Base-by-base conservation (phyloP, 2,329 filamentous ascomycete species). In the Penicillium sp. region DNA sequence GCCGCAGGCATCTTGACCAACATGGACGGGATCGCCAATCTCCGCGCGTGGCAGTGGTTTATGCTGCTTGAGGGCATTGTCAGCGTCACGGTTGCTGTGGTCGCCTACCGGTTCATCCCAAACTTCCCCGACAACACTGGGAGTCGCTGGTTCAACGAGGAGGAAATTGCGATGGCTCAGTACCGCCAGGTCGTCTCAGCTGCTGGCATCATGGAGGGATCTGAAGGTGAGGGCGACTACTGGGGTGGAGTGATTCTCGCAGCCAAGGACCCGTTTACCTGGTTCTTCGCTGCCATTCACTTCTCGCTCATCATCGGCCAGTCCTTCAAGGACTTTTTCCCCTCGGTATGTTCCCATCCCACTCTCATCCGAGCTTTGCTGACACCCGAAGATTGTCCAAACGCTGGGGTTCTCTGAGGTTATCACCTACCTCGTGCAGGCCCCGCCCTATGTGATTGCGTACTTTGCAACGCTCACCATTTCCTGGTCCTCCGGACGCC, bases 261-360 rank as follows among this genome's bases (percentile, higher is more conserved):
- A 7, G 46, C 58, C 15, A 59, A 59, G 31, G 56, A 63, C 31
- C 61, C 61, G 9, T 63, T 63, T 52, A 63, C 61, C 3, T 58
- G 56, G 56, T 17, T 63, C 3, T 63, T 63, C 29, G 26, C 61
- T 11, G 61, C 41, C 3, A 59, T 63, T 1, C 61, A 63, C 31
- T 63, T 63, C 23, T 55, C 51, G 5, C 51, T 63, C 21, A 63
- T 63, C 35, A 63, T 63, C 30, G 61, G 50, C 3, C 61, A 63
- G 21, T 63, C 61, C 9, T 59, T 63, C 47, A 63, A 63, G 46
- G 61, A 63, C 17, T 63, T 63, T 45, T 63, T 63, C 15, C 61
- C 61, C 29, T 63, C 61, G 51, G 61, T 63, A 51, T 21, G 50
- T 1, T 8, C 19, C 29, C 5, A 5, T 17, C 17, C n/a, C 9